A percentile compares a stretch with the other conserved stretches of the same genome.
phyloP scores from a whole-genome alignment of 352 stramenopile genomes.

The Labyrinthula sp. region DNA sequence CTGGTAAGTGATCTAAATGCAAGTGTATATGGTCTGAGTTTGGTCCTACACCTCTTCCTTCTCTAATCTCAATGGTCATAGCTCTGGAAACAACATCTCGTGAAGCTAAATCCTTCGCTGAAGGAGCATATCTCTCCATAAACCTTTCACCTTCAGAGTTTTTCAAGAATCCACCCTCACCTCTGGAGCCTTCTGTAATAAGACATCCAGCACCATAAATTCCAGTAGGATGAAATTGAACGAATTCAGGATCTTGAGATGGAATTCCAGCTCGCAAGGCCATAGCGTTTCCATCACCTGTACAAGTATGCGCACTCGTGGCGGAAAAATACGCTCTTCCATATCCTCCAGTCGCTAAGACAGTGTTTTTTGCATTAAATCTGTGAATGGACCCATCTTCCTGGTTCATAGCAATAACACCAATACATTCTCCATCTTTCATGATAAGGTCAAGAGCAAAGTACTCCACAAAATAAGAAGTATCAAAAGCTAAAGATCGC shows the following conservation, averaged over 20 bases:
- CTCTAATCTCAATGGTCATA: constrained; percentile 92
- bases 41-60: constrained; percentile 72
- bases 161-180: constrained; percentile 78
- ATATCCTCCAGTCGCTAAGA: constrained; percentile 86
- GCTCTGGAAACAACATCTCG: constrained; percentile 75
- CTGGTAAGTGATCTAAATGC: constrained; percentile 81
- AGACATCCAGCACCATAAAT: constrained; percentile 90
- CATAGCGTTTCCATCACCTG: constrained; percentile 85
- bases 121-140: constrained; percentile 82
- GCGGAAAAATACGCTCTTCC: constrained; percentile 83
- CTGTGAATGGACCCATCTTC: constrained; percentile 83
- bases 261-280: constrained; percentile 68
- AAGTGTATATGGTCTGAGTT: constrained; percentile 84
- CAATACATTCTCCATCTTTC: constrained; percentile 64
- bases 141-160: constrained; percentile 81
- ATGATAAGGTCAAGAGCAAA: constrained; percentile 88
- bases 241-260: constrained; percentile 82
- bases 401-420: constrained; percentile 84
- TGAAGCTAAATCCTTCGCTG: constrained; percentile 80
- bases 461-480: constrained; percentile 93
- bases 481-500: constrained; percentile 79
- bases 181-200: constrained; percentile 82
- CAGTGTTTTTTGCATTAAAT: constrained; percentile 72
- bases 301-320: constrained; percentile 85
- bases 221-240: constrained; percentile 89